phyloP scores from a whole-genome alignment of 139 green algal species.

The Nannochloris sp. region DNA sequence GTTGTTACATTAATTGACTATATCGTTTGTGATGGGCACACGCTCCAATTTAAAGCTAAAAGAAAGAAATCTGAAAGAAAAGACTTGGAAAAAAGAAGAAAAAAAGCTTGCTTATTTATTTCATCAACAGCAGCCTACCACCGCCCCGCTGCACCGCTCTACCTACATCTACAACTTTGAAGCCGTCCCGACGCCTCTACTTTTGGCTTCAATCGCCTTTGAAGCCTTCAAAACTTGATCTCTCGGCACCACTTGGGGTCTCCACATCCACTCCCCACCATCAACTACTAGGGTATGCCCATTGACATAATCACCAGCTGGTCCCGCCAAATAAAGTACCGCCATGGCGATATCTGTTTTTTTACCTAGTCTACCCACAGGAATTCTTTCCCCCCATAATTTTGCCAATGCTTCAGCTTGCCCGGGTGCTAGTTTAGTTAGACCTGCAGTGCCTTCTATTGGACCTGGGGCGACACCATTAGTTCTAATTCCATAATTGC shows the following conservation, averaged over 20 bases:
- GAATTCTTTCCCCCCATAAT: slow-evolving; percentile 41
- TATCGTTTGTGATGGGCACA: no score
- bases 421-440: slow-evolving; percentile 78
- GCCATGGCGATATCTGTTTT: slow-evolving; percentile 86
- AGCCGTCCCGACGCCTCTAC: slow-evolving; percentile 48
- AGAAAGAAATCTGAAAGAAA: no score
- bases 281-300: slow-evolving; percentile 82
- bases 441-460: slow-evolving; percentile 81
- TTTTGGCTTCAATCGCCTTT: slow-evolving; percentile 55
- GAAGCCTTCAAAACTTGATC: slow-evolving; percentile 43
- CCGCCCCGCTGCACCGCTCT: no score
- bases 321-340: slow-evolving; percentile 65
- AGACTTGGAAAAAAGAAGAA: no score
- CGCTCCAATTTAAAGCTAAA: no score
- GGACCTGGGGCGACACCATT: slow-evolving; percentile 86
- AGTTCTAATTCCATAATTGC: slow-evolving; percentile 70
- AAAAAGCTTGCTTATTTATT: no score
- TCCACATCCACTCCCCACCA: slow-evolving; percentile 73
- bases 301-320: slow-evolving; percentile 42
- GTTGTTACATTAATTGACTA: no score
- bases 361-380: slow-evolving; percentile 67
- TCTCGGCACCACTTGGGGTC: slow-evolving; percentile 44
- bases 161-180: no score
- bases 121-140: no score
- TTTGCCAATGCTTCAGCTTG: slow-evolving; percentile 32